Conservation (phyloP, 306 rosid species). For the Rosa lucieae region DNA sequence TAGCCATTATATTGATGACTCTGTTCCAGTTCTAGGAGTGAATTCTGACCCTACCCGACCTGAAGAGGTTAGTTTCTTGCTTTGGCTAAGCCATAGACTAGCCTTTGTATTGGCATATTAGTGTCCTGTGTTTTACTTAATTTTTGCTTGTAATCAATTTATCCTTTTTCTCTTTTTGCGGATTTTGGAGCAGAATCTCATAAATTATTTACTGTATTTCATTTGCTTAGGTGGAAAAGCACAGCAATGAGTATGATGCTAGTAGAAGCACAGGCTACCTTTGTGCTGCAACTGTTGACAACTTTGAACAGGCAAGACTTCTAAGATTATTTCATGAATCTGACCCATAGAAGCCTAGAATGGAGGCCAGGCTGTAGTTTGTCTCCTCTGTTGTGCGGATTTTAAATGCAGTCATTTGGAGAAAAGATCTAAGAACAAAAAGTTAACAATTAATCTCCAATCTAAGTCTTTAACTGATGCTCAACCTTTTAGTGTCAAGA, state of each 20-base stretch:
- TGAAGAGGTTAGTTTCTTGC: conserved; percentile 59
- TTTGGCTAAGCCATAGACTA: conserved; percentile 14
- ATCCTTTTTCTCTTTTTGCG: neutral
- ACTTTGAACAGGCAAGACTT: conserved; percentile 70
- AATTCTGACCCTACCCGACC: conserved; percentile 84
- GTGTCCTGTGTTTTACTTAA: conserved; percentile 15
- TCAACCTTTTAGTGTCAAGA: neutral
- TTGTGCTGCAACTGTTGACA: conserved; percentile 69
- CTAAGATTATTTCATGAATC: conserved; percentile 10
- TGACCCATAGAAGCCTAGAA: too few species aligned
- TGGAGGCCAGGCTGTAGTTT: neutral
- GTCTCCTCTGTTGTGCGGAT: neutral
- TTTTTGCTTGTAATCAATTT: neutral
- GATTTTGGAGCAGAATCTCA: conserved; percentile 5
- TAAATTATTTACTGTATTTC: conserved; percentile 18
- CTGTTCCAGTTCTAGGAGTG: conserved; percentile 84
- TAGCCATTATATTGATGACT: conserved; percentile 77
- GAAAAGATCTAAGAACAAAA: neutral
- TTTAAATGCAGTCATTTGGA: neutral
- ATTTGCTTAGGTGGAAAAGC: conserved; percentile 58
- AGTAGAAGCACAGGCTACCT: conserved; percentile 86
- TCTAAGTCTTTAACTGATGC: neutral
- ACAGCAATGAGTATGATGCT: conserved; percentile 67
- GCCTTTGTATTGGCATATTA: conserved; percentile 14
- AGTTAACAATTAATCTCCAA: neutral